These are phyloP conservation scores for Dalbergia cochinchinensis DNA, from an alignment of 306 rosid genomes.

Conservation along the genomic window DNA sequence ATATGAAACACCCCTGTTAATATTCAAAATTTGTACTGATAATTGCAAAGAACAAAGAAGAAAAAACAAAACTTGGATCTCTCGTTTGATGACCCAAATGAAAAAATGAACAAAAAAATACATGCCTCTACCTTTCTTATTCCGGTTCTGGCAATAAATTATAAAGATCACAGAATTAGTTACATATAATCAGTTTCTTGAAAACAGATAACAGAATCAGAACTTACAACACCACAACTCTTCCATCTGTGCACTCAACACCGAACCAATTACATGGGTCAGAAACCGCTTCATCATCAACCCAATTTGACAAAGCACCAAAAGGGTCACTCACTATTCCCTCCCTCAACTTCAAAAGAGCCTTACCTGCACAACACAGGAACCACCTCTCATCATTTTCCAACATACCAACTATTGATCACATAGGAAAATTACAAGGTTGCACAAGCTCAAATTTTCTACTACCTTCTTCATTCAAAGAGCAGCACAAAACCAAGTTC, in stretches of 20 bases:
- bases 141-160: constrained; percentile 12
- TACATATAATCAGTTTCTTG: constrained; percentile 2
- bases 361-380: constrained; percentile 66
- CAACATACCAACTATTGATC: constrained; percentile 18
- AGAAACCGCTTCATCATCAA: constrained; percentile 57
- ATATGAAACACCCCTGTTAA: neutral
- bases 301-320: constrained; percentile 78
- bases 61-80: constrained; percentile 13
- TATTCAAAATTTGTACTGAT: neutral
- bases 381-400: constrained; percentile 27
- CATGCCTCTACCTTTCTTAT: neutral
- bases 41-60: constrained; percentile 3
- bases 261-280: constrained; percentile 87
- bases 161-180: constrained; percentile 8
- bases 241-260: constrained; percentile 78
- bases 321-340: constrained; percentile 77
- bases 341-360: constrained; percentile 78
- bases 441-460: constrained; percentile 28
- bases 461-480: constrained; percentile 84
- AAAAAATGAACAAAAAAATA: neutral
- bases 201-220: constrained; percentile 27
- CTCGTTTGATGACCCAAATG: neutral
- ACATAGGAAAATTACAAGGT: constrained; percentile 8
- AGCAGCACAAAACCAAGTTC: constrained; percentile 64
- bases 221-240: constrained; percentile 80